Base-by-base conservation (phyloP, 2,329 filamentous ascomycete genomes). In the Teratosphaeria viscida region DNA sequence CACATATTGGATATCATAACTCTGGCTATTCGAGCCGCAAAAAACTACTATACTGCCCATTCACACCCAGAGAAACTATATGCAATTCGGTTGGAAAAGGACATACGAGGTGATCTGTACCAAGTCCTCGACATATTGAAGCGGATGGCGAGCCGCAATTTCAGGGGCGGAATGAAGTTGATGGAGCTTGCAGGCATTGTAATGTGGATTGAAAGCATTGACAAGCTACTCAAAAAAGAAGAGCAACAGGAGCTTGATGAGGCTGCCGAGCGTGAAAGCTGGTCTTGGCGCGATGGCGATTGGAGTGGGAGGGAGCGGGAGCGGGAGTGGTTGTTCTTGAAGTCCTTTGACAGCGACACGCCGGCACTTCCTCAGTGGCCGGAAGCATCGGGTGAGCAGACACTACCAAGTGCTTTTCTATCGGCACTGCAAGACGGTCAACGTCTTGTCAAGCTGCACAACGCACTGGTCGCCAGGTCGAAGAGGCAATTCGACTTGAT, bases 41-140 rank as follows among this genome's bases (percentile, higher is more conserved):
- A 95, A 76, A 87, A 95, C 68, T 99, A 97, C 76, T 97, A 99
- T 75, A 96, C 92, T 0, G 84, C 90, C 3, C 94, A 97, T 71
- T 89, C 95, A 69, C 82, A 92, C 57, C 90, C 92, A 1, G 87
- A 94, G 66, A 86, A 89, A 43, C 79, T 97, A 19, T 90, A 94
- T 69, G 79, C 87, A 32, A 95, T 97, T 75, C 92, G 90, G 73
- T 85, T 90, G 0, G 94, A 99, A 73, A 89, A 87, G 63, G 82
- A 88, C 65, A 87, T 99, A 55, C 86, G 94, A 52, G 81, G 87
- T 56, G 92, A 97, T 67, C 78, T 97, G 8, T 83, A 96, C 49
- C 83, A 85, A 59, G 89, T 96, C 52, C 85, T 99, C 73, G 94
- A 99, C 66, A 86, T 95, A 2, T 78, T 99, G 58, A 96, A 95